These are phyloP conservation scores for Calocybe gambosa DNA, from an alignment of 1,284 basidiomycete genomes.

Conservation along the genomic window DNA sequence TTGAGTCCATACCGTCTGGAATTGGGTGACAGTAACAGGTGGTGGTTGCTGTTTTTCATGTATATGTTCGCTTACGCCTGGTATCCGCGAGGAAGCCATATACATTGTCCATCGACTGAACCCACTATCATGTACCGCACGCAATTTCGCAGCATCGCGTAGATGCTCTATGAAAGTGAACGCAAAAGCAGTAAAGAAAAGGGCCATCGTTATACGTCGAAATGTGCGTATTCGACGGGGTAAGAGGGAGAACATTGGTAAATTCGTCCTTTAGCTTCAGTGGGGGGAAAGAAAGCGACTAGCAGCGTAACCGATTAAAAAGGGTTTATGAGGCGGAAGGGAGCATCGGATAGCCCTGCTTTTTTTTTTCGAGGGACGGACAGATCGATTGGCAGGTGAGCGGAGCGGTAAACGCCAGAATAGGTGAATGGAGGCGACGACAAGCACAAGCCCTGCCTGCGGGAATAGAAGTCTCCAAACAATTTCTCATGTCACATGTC, in stretches of 20 bases:
- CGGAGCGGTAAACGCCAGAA: too few species aligned
- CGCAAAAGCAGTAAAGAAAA: not conserved
- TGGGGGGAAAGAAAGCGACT: not conserved
- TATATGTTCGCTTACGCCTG: not conserved
- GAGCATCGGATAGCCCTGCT: too few species aligned
- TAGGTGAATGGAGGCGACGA: not conserved
- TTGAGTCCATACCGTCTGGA: slow-evolving; percentile 10
- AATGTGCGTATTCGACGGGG: slow-evolving; percentile 9
- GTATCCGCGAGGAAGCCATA: not conserved
- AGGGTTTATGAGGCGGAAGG: too few species aligned
- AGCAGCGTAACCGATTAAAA: not conserved
- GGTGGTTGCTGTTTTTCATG: not conserved
- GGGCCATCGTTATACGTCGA: not conserved
- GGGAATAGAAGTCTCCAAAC: not conserved
- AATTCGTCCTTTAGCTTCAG: not conserved
- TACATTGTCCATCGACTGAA: not conserved
- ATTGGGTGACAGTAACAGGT: slow-evolving; percentile 9
- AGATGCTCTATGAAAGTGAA: slow-evolving; percentile 4
- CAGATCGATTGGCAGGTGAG: too few species aligned
- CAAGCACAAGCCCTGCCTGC: not conserved
- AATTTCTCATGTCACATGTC: not conserved
- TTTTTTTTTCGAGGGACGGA: too few species aligned
- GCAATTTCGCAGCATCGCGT: not conserved
- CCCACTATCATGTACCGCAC: not conserved
- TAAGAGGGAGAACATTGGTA: slow-evolving; percentile 9